Evolutionary conservation across 495 filamentous ascomycete genomes (phyloP).

Genomic region (Penicillium tannophilum): DNA sequence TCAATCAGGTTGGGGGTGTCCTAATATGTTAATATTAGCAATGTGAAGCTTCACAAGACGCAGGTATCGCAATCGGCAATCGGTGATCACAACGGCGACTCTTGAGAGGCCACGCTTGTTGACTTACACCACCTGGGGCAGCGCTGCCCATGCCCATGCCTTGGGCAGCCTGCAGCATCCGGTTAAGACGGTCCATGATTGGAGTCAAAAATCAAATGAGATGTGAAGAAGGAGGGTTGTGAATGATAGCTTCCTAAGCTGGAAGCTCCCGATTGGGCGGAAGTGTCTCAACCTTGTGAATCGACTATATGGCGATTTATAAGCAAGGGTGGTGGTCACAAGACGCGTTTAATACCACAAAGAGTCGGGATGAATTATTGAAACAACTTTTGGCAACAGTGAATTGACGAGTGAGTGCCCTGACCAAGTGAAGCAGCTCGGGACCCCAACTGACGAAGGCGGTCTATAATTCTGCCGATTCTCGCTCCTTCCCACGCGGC

Average conservation of each 20-base stretch:
- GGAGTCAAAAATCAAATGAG: constrained; percentile 23
- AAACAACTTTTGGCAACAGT: not conserved
- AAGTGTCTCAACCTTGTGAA: constrained; percentile 1
- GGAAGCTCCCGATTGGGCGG: constrained; percentile 37
- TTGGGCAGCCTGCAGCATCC: constrained; percentile 77
- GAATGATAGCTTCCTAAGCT: constrained; percentile 37
- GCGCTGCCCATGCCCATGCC: constrained; percentile 72
- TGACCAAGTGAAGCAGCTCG: not conserved
- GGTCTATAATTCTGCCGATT: constrained; percentile 24
- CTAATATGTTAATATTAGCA: constrained; percentile 44
- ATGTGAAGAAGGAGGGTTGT: constrained; percentile 22
- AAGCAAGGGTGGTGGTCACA: not conserved
- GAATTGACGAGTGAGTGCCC: not conserved
- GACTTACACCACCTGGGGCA: constrained; percentile 76
- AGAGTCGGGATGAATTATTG: not conserved
- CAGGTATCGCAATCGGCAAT: not conserved
- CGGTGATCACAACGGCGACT: constrained; percentile 8
- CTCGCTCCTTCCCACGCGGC: constrained; percentile 27
- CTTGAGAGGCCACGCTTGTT: constrained; percentile 10
- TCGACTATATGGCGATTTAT: not conserved
- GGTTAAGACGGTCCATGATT: constrained; percentile 82
- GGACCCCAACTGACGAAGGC: constrained; percentile 36
- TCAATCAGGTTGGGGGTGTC: constrained; percentile 89
- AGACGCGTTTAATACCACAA: not conserved
- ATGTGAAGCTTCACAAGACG: not conserved